phyloP scores from a whole-genome alignment of 257 asterid genomes.

The Parsonsia alboflavescens region DNA sequence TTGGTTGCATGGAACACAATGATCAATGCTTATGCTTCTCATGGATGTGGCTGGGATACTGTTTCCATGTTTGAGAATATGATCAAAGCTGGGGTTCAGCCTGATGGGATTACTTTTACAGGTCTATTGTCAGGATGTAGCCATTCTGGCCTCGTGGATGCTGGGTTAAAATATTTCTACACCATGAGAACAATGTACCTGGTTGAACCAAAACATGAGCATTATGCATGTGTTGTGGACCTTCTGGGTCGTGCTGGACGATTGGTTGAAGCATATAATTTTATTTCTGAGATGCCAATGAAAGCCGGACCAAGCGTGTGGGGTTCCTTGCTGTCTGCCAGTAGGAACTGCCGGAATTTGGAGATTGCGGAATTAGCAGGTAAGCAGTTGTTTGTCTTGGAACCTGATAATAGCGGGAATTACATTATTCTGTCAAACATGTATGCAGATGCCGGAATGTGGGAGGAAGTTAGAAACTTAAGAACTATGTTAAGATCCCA shows the following conservation, averaged over 20 bases:
- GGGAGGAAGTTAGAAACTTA: constrained; percentile 63
- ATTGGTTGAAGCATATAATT: constrained; percentile 59
- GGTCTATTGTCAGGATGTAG: constrained; percentile 77
- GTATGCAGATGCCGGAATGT: constrained; percentile 84
- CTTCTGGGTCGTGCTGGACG: constrained; percentile 78
- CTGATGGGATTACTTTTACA: constrained; percentile 71
- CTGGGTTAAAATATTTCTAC: constrained; percentile 59
- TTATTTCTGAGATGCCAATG: constrained; percentile 61
- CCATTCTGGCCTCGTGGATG: constrained; percentile 78
- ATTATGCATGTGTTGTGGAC: constrained; percentile 72
- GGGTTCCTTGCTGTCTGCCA: constrained; percentile 79
- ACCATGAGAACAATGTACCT: constrained; percentile 41
- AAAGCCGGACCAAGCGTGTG: constrained; percentile 69
- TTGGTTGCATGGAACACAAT: constrained; percentile 74
- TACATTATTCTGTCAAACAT: constrained; percentile 67
- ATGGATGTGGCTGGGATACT: constrained; percentile 55
- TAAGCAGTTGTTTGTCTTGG: constrained; percentile 48
- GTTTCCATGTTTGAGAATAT: constrained; percentile 53
- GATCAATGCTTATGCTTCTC: constrained; percentile 76
- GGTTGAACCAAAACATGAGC: constrained; percentile 57
- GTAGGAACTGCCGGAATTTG: constrained; percentile 56
- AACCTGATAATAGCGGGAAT: constrained; percentile 72
- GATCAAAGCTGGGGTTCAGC: constrained; percentile 50
- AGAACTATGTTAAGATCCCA: constrained; percentile 43
- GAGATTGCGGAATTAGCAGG: constrained; percentile 85